Evolutionary conservation across 2,329 filamentous ascomycete genomes (phyloP).

Genomic region (Magnaporthales sp.): DNA sequence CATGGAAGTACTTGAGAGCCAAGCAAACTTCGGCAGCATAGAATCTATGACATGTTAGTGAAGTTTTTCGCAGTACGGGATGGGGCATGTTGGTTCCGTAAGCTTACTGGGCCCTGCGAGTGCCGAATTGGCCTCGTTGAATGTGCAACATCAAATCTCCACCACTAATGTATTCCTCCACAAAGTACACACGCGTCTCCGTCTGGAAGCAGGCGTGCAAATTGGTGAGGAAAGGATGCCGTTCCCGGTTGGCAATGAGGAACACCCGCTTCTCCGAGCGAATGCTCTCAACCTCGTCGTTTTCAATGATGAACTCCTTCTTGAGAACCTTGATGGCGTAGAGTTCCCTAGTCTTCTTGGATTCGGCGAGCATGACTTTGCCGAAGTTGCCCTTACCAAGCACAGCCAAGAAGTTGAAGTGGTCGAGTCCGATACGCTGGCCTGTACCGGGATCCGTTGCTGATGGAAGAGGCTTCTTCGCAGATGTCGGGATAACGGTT

Average conservation of each 20-base stretch:
- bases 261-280: slow-evolving; percentile 97
- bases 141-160: slow-evolving; percentile 99
- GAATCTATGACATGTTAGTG: slow-evolving; percentile 48
- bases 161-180: slow-evolving; percentile 99
- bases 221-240: slow-evolving; percentile 90
- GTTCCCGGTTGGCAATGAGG: slow-evolving; percentile 91
- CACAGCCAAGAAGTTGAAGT: slow-evolving; percentile 98
- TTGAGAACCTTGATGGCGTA: slow-evolving; percentile 99
- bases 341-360: slow-evolving; percentile 81
- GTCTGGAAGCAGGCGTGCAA: slow-evolving; percentile 98
- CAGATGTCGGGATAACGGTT: slow-evolving; percentile 24
- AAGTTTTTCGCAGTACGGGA: neutral
- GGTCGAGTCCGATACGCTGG: slow-evolving; percentile 84
- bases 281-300: slow-evolving; percentile 97
- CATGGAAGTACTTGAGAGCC: slow-evolving; percentile 97
- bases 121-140: slow-evolving; percentile 90
- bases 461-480: slow-evolving; percentile 56
- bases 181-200: slow-evolving; percentile 95
- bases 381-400: slow-evolving; percentile 98
- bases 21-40: slow-evolving; percentile 97
- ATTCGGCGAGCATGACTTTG: slow-evolving; percentile 98
- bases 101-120: slow-evolving; percentile 87
- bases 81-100: neutral
- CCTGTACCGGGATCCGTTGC: slow-evolving; percentile 67
- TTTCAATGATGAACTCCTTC: slow-evolving; percentile 99